phyloP scores from a whole-genome alignment of 345 rosid species.

The Triadica sebifera region DNA sequence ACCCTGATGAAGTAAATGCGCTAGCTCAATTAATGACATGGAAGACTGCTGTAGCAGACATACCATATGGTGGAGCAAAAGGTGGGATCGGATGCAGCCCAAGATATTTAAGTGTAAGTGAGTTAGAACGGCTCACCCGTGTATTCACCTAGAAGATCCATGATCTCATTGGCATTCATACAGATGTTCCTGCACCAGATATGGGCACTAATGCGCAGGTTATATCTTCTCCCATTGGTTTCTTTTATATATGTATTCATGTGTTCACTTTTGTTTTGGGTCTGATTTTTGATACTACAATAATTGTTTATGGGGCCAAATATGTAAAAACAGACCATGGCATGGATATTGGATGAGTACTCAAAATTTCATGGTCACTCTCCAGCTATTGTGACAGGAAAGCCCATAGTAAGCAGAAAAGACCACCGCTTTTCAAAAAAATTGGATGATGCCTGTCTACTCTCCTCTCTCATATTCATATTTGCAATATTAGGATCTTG shows the following conservation, averaged over 20 bases:
- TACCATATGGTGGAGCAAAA: conserved; percentile 97
- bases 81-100: conserved; percentile 92
- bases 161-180: conserved; percentile 82
- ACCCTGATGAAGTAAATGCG: conserved; percentile 96
- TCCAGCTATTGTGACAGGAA: conserved; percentile 92
- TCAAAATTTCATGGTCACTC: conserved; percentile 96
- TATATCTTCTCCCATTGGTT: neutral
- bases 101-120: conserved; percentile 60
- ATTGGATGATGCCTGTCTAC: no score
- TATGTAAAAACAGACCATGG: conserved; percentile 65
- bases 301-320: neutral
- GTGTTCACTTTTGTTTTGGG: neutral
- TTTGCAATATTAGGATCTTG: conserved; percentile 70
- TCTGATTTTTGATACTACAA: neutral
- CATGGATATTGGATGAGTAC: conserved; percentile 96
- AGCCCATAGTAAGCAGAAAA: conserved; percentile 64
- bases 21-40: conserved; percentile 97
- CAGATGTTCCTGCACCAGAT: conserved; percentile 96
- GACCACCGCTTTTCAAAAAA: neutral
- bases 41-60: conserved; percentile 95
- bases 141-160: conserved; percentile 98
- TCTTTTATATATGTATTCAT: neutral
- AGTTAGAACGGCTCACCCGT: conserved; percentile 85
- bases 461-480: neutral
- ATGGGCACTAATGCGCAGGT: conserved; percentile 97